Base-by-base conservation (phyloP, 1,139 yeast species). In the Pneumocystis wakefieldiae region DNA sequence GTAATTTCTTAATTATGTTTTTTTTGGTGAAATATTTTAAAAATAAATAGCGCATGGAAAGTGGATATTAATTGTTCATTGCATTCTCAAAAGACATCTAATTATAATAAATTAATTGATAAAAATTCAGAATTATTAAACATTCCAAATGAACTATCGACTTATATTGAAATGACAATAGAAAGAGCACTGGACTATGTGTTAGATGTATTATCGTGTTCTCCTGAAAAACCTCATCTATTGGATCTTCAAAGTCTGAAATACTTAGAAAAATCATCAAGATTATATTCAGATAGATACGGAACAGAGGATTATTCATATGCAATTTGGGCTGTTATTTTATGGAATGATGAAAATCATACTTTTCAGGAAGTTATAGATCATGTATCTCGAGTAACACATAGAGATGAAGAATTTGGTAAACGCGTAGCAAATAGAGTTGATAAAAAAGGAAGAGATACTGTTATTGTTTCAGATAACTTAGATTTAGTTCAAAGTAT, bases 341-440 rank as follows among this genome's bases (percentile, higher is more conserved):
- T 86, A 2, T 87, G 89, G 78, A 88, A 89, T 69, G 96, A 89
- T 70, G 94, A 86, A 70, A 79, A 83, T 48, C 83, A 87, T 65
- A 91, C 89, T 65, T 83, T 81, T 67, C 76, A 84, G 62, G 95
- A 88, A 69, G 92, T 92, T 0, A 81, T 84, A 2, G 84, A 83
- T 66, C 73, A 88, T 57, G 82, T 89, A 10, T 77, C 81, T 62
- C 72, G 80, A 48, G 85, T 90, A 0, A 86, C 94, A 39, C 78
- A 80, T 35, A 85, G 86, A 69, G 81, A 81, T 1, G 75, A 74
- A n/a, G 84, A 81, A 60, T 89, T 85, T 74, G 91, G 91, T 0
- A 75, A 78, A 32, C 87, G 87, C 91, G 83, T 88, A 2, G 83
- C 91, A 0, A 79, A 81, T 53, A 78, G 80, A 64, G 83, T 86